These are phyloP conservation scores for Halophytophthora batemanensis DNA, from an alignment of 352 stramenopile species.

Conservation along the genomic window DNA sequence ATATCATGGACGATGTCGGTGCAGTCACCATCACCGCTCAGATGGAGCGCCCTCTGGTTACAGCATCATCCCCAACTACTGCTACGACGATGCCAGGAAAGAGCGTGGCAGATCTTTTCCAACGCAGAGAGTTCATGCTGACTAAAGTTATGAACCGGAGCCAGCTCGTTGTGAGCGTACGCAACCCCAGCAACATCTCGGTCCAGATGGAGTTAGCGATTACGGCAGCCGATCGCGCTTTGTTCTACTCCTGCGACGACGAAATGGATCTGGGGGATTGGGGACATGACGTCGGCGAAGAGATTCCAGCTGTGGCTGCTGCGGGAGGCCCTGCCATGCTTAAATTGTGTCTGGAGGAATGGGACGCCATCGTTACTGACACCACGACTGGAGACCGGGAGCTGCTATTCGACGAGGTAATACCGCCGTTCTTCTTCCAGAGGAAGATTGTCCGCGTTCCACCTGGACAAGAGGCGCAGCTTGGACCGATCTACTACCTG, in stretches of 20 bases:
- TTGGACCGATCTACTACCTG: slow-evolving; percentile 68
- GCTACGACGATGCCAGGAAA: slow-evolving; percentile 1
- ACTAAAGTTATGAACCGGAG: slow-evolving; percentile 35
- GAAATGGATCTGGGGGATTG: neutral
- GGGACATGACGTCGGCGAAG: neutral
- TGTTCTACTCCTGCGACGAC: slow-evolving; percentile 49
- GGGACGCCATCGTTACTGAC: slow-evolving; percentile 21
- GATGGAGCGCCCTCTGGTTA: slow-evolving; percentile 34
- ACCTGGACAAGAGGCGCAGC: slow-evolving; percentile 16
- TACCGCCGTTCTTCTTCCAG: slow-evolving; percentile 38
- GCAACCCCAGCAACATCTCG: slow-evolving; percentile 46
- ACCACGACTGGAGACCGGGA: slow-evolving; percentile 3
- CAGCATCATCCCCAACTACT: neutral
- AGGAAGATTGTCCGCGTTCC: slow-evolving; percentile 23
- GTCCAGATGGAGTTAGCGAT: slow-evolving; percentile 51
- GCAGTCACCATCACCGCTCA: slow-evolving; percentile 29
- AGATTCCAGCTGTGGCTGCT: neutral
- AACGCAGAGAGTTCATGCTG: slow-evolving; percentile 26
- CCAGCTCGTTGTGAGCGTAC: slow-evolving; percentile 28
- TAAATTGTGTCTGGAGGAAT: slow-evolving; percentile 35
- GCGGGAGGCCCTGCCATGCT: slow-evolving; percentile 13
- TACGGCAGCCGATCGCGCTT: slow-evolving; percentile 23
- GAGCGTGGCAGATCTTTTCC: neutral
- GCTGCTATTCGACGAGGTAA: slow-evolving; percentile 6
- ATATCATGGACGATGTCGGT: slow-evolving; percentile 30